These are phyloP conservation scores for Pulicaria dysenterica DNA, from an alignment of 129 eudicot genomes.

Conservation along the genomic window DNA sequence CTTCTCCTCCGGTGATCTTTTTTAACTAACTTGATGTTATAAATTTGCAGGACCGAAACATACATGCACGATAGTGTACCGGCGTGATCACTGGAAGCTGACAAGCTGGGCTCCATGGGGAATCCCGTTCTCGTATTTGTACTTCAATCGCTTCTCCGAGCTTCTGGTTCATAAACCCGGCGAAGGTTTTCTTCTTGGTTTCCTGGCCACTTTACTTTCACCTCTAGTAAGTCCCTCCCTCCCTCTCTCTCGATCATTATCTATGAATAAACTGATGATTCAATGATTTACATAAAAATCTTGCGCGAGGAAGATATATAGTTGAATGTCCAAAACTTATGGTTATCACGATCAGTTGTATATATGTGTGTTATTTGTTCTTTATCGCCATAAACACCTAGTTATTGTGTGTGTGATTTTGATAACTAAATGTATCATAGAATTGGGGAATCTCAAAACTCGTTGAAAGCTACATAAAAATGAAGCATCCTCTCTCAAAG, in stretches of 20 bases:
- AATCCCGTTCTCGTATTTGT: slow-evolving; percentile 37
- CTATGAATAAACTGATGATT: no score
- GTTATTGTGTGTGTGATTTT: neutral
- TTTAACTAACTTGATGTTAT: neutral
- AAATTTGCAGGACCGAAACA: slow-evolving; percentile 41
- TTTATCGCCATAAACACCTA: neutral
- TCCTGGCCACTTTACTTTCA: slow-evolving; percentile 56
- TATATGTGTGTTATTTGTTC: no score
- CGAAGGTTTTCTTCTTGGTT: slow-evolving; percentile 47
- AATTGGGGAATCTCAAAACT: slow-evolving; percentile 62
- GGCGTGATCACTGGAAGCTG: slow-evolving; percentile 53
- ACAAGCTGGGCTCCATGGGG: slow-evolving; percentile 65
- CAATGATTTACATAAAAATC: neutral
- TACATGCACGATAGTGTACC: slow-evolving; percentile 54
- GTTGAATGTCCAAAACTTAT: no score
- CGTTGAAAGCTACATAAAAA: slow-evolving; percentile 49
- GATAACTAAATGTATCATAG: slow-evolving; percentile 33
- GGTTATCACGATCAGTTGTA: no score
- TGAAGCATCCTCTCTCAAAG: slow-evolving; percentile 46
- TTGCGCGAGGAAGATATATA: no score
- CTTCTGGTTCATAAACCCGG: slow-evolving; percentile 68
- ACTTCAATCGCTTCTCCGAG: slow-evolving; percentile 53
- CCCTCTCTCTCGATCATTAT: no score
- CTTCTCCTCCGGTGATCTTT: neutral
- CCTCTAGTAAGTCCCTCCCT: slow-evolving; percentile 47